These are phyloP conservation scores for Schrenkiella parvula DNA, from an alignment of 345 rosid species.

Conservation along the genomic window DNA sequence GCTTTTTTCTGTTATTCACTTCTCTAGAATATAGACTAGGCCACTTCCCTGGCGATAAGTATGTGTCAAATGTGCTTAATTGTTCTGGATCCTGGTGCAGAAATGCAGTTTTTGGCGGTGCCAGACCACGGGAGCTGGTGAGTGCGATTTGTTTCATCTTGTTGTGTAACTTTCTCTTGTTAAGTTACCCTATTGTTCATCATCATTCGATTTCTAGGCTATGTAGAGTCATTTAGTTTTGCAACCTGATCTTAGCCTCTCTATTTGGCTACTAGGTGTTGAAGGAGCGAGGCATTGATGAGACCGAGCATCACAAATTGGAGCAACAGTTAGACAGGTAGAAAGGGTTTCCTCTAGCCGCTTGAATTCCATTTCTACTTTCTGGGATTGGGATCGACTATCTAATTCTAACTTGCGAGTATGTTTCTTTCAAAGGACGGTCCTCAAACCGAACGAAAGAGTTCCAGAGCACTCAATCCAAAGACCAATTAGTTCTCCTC, in stretches of 20 bases:
- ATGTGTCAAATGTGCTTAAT: conserved; percentile 5
- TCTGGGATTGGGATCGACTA: background rate
- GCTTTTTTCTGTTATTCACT: background rate
- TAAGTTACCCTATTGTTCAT: conserved; percentile 1
- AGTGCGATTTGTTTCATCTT: conserved; percentile 29
- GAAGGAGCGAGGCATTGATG: conserved; percentile 64
- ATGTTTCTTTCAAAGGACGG: conserved; percentile 35
- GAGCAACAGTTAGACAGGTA: conserved; percentile 59
- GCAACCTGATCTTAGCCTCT: conserved; percentile 9
- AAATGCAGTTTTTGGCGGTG: conserved; percentile 72
- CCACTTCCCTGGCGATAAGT: background rate
- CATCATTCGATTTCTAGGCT: background rate
- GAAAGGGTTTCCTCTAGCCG: background rate
- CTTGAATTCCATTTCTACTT: background rate
- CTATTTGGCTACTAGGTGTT: conserved; percentile 46
- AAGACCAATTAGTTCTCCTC: conserved; percentile 36
- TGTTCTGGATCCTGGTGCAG: conserved; percentile 44
- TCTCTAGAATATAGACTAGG: background rate
- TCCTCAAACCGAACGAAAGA: conserved; percentile 39
- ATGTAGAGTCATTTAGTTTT: background rate
- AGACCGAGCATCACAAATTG: conserved; percentile 36
- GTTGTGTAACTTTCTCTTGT: conserved; percentile 1
- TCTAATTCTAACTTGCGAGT: background rate
- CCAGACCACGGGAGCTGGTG: conserved; percentile 81
- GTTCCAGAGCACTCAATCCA: conserved; percentile 38